These are phyloP conservation scores for Debaryomyces sp. DNA, from an alignment of 1,139 yeast species.

Conservation along the genomic window DNA sequence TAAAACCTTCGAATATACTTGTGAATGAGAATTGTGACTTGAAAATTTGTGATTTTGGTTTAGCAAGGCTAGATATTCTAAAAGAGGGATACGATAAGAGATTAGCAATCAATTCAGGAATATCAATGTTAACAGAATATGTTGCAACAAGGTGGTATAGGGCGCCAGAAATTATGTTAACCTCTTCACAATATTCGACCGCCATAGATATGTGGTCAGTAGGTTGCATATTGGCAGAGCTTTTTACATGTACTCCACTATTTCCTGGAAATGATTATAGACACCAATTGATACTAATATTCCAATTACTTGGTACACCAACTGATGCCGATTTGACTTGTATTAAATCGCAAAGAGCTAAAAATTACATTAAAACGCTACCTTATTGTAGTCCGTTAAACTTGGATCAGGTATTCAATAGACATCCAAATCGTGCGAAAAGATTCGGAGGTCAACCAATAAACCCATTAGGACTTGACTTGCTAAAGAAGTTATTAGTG, in stretches of 20 bases:
- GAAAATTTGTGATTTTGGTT: constrained; percentile 61
- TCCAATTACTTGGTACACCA: constrained; percentile 69
- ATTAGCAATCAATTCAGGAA: constrained; percentile 38
- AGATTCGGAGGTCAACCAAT: constrained; percentile 21
- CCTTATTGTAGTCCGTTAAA: constrained; percentile 29
- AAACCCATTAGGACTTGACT: constrained; percentile 76
- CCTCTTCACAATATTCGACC: constrained; percentile 67
- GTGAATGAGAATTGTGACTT: constrained; percentile 37
- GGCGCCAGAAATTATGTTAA: constrained; percentile 78
- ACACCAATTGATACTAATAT: constrained; percentile 63
- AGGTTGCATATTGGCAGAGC: constrained; percentile 75
- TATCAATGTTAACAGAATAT: constrained; percentile 63
- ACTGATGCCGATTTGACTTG: constrained; percentile 54
- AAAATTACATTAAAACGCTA: constrained; percentile 59
- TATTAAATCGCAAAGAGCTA: constrained; percentile 63
- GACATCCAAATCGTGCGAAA: constrained; percentile 22
- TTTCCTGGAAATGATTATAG: constrained; percentile 82
- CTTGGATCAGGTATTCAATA: constrained; percentile 17
- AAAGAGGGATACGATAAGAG: constrained; percentile 34
- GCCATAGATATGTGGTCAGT: constrained; percentile 82
- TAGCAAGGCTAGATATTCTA: constrained; percentile 44
- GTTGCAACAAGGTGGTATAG: constrained; percentile 84
- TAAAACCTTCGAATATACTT: constrained; percentile 42
- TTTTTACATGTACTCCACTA: constrained; percentile 62
- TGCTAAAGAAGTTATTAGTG: constrained; percentile 70